These are phyloP conservation scores for Amanita polypyramis DNA, from an alignment of 768 basidiomycete species.

Conservation along the genomic window DNA sequence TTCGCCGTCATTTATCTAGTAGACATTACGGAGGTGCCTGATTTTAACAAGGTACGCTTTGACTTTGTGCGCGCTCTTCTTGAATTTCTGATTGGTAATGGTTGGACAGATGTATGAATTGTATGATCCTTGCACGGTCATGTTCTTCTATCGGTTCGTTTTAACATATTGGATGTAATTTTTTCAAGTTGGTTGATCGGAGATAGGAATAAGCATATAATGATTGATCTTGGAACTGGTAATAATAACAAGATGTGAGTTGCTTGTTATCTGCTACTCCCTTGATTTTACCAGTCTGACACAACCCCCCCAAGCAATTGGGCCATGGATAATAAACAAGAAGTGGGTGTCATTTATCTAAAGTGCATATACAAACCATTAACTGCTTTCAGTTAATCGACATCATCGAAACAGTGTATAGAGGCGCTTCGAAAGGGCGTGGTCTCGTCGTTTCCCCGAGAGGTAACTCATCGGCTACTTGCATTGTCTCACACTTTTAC, in stretches of 20 bases:
- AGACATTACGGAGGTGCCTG: conserved; percentile 94
- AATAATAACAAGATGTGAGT: conserved; percentile 98
- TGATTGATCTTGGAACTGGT: conserved; percentile 99
- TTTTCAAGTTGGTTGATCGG: no score
- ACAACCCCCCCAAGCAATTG: conserved; percentile 62
- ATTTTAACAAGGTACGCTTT: conserved; percentile 90
- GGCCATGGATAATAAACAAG: conserved; percentile 98
- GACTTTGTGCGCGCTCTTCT: no score
- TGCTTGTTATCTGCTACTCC: conserved; percentile 6
- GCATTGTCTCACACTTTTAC: background rate
- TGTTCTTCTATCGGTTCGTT: conserved; percentile 94
- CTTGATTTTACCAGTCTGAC: background rate
- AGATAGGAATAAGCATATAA: conserved; percentile 98
- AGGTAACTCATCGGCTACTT: conserved; percentile 40
- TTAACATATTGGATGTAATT: no score
- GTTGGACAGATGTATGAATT: conserved; percentile 86
- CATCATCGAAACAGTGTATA: conserved; percentile 96
- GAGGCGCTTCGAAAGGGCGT: conserved; percentile 94
- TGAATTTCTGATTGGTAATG: conserved; percentile 4
- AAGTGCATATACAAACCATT: background rate
- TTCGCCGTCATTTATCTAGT: conserved; percentile 94
- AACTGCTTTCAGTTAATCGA: conserved; percentile 67
- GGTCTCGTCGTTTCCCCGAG: conserved; percentile 97
- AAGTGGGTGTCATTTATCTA: conserved; percentile 36
- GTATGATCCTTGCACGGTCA: conserved; percentile 94